A percentile compares a stretch with the other conserved stretches of the same genome.
Evolutionary conservation across 768 basidiomycete species (phyloP).

Genomic region (Heimioporus sp.): DNA sequence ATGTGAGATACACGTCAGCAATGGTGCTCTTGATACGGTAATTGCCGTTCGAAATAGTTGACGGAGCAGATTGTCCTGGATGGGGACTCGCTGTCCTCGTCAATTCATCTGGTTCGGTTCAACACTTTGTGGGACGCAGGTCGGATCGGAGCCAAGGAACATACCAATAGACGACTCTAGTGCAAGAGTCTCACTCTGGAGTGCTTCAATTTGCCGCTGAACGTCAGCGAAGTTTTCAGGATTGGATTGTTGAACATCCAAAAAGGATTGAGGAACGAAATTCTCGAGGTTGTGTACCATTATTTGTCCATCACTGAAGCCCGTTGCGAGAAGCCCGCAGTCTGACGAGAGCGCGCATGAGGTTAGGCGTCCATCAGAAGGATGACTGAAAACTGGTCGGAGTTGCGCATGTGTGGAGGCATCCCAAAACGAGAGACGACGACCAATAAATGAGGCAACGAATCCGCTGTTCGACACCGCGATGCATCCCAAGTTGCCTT

Average conservation of each 20-base stretch:
- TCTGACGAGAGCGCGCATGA: conserved; percentile 5
- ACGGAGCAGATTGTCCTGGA: no score
- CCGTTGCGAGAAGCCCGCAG: neutral
- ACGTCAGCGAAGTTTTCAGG: neutral
- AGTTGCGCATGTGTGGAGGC: neutral
- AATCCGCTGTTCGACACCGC: neutral
- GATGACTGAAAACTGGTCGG: neutral
- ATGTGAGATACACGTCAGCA: neutral
- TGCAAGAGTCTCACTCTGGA: neutral
- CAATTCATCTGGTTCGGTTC: neutral
- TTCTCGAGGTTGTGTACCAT: neutral
- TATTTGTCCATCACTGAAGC: neutral
- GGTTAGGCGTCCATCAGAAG: neutral
- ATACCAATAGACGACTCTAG: neutral
- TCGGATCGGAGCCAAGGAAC: neutral
- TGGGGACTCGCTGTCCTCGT: neutral
- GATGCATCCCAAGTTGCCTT: neutral
- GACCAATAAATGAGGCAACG: neutral
- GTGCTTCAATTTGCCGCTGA: neutral
- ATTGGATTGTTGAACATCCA: neutral
- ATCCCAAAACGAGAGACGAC: conserved; percentile 5
- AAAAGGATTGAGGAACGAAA: neutral
- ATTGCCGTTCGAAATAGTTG: neutral
- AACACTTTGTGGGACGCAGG: neutral
- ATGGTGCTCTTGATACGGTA: neutral